Conservation (phyloP, 2,329 filamentous ascomycete genomes). For the Hypoxylon sp. region DNA sequence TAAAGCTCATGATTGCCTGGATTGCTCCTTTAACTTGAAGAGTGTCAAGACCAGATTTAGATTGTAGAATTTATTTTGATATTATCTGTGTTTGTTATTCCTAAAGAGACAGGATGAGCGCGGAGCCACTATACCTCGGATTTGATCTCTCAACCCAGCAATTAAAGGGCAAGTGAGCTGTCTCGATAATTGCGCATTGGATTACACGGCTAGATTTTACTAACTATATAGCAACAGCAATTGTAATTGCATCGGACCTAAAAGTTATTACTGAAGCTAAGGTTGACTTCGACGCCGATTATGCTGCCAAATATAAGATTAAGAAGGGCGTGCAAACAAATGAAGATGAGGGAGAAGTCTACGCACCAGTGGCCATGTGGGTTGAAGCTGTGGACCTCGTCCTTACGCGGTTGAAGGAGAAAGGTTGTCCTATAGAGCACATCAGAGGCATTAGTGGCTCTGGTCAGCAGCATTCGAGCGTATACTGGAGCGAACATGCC, state of each 20-base stretch:
- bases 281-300: constrained; percentile 94
- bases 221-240: constrained; percentile 65
- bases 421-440: constrained; percentile 78
- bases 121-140: constrained; percentile 83
- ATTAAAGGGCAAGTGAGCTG: constrained; percentile 78
- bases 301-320: constrained; percentile 79
- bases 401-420: constrained; percentile 77
- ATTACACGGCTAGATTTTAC: neutral
- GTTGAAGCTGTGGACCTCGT: constrained; percentile 93
- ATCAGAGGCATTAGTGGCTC: constrained; percentile 90
- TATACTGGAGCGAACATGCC: constrained; percentile 87
- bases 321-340: constrained; percentile 90
- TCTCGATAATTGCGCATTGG: neutral
- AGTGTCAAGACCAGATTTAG: constrained; percentile 13
- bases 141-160: constrained; percentile 98
- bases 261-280: constrained; percentile 87
- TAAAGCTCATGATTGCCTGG: constrained; percentile 20
- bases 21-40: neutral
- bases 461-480: constrained; percentile 97
- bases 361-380: constrained; percentile 94
- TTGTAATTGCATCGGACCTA: constrained; percentile 87
- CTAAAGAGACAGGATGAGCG: constrained; percentile 52
- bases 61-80: constrained; percentile 15
- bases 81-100: constrained; percentile 4
- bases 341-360: constrained; percentile 87